Percentiles rank a stretch among this genome's conserved stretches.
Conservation (phyloP, 495 filamentous ascomycete genomes). For the Lasiosphaeria miniovina region DNA sequence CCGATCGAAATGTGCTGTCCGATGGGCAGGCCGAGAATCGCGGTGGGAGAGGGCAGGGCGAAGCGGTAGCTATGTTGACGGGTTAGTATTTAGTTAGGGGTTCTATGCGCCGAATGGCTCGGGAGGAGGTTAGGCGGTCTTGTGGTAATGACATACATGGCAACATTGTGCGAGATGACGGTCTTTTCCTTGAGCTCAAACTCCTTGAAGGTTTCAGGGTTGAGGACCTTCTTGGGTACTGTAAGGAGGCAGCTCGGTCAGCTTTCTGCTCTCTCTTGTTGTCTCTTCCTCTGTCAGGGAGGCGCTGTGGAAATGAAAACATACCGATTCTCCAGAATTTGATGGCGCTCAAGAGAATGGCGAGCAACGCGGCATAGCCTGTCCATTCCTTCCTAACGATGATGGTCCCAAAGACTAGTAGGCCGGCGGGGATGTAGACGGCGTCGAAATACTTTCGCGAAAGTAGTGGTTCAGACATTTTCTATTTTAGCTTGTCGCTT, state of each 20-base stretch:
- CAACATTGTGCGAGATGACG: constrained; percentile 92
- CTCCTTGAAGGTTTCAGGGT: constrained; percentile 81
- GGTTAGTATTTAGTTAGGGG: constrained; percentile 17
- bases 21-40: constrained; percentile 93
- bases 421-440: constrained; percentile 80
- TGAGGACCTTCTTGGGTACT: constrained; percentile 79
- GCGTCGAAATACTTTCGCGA: constrained; percentile 58
- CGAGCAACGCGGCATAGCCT: constrained; percentile 64
- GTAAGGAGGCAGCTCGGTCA: constrained; percentile 15
- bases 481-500: constrained; percentile 6
- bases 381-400: constrained; percentile 78
- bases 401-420: constrained; percentile 71
- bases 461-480: constrained; percentile 29
- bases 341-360: constrained; percentile 56
- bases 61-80: constrained; percentile 71
- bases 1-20: constrained; percentile 97
- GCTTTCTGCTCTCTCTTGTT: constrained; percentile 24
- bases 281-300: not conserved
- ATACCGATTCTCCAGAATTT: constrained; percentile 63
- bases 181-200: constrained; percentile 90
- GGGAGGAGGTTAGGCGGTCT: not conserved
- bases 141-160: constrained; percentile 58
- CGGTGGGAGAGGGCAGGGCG: constrained; percentile 66
- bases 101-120: not conserved
- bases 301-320: not conserved